Evolutionary conservation across 2,329 filamentous ascomycete species (phyloP).

Genomic region (Aspergillus sp.): DNA sequence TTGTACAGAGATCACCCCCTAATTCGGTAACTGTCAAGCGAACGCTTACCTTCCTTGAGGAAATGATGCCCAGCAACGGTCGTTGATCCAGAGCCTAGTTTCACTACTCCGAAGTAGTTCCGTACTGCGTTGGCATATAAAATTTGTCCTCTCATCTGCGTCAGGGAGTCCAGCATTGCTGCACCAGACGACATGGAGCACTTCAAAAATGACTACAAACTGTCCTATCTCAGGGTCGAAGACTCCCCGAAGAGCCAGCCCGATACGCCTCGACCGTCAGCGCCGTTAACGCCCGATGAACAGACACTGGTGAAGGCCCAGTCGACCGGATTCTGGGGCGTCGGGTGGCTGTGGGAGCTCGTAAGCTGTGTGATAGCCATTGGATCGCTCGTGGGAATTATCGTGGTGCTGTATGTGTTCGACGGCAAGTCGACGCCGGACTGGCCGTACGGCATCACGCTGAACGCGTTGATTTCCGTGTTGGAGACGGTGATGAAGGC

Average conservation of each 20-base stretch:
- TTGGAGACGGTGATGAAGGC: conserved; percentile 23
- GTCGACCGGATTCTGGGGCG: conserved; percentile 7
- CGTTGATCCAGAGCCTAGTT: not conserved
- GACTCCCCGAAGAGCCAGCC: not conserved
- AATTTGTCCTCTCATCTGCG: not conserved
- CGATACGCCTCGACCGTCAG: not conserved
- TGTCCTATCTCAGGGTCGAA: not conserved
- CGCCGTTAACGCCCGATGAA: not conserved
- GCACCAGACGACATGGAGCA: not conserved
- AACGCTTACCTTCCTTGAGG: not conserved
- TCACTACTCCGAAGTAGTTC: not conserved
- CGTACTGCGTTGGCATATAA: not conserved
- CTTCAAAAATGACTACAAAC: not conserved
- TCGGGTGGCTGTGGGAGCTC: conserved; percentile 15
- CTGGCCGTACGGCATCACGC: conserved; percentile 25
- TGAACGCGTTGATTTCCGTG: conserved; percentile 27
- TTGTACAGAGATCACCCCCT: not conserved
- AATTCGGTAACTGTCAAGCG: not conserved
- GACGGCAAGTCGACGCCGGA: conserved; percentile 20
- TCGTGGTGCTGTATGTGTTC: conserved; percentile 22
- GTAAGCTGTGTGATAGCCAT: conserved; percentile 20
- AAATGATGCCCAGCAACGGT: not conserved
- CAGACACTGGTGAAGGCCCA: not conserved
- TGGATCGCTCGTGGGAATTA: conserved; percentile 26
- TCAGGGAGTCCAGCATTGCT: too few species aligned